phyloP scores from a whole-genome alignment of 768 basidiomycete genomes.

The Mycena latifolia region DNA sequence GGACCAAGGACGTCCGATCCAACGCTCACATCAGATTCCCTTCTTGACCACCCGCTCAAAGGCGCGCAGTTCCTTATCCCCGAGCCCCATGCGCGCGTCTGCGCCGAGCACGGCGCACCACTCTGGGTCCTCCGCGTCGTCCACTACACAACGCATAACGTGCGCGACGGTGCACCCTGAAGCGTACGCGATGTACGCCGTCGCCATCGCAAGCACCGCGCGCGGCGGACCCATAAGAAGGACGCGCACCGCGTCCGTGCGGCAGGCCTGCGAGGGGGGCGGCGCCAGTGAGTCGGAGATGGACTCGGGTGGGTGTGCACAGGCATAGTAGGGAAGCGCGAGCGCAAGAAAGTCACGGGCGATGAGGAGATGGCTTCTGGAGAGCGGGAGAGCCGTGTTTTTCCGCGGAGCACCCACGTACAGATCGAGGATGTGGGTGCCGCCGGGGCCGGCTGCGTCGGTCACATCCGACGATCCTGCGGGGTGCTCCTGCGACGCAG shows the following conservation, averaged over 20 bases:
- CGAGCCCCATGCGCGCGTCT: slow-evolving; percentile 26
- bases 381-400: slow-evolving; percentile 17
- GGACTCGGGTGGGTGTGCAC: slow-evolving; percentile 16
- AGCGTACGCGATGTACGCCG: slow-evolving; percentile 32
- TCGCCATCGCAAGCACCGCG: slow-evolving; percentile 18
- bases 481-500: slow-evolving; percentile 1
- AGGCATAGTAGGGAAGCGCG: slow-evolving; percentile 34
- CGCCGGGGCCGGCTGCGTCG: background rate
- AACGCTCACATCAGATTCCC: slow-evolving; percentile 2
- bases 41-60: slow-evolving; percentile 22
- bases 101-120: slow-evolving; percentile 15
- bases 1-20: too few relatives aligned
- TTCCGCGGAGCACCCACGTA: background rate
- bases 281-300: background rate
- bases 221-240: slow-evolving; percentile 29
- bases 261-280: slow-evolving; percentile 18
- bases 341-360: slow-evolving; percentile 37
- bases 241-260: slow-evolving; percentile 29
- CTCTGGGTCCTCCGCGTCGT: slow-evolving; percentile 28
- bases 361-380: slow-evolving; percentile 18
- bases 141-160: slow-evolving; percentile 30
- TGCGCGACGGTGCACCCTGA: slow-evolving; percentile 22
- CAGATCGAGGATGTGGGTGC: slow-evolving; percentile 5
- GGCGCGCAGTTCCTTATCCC: slow-evolving; percentile 1
- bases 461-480: slow-evolving; percentile 7